A percentile compares a stretch with the other conserved stretches of the same genome.
Conservation (phyloP, 441 rosid genomes). For the Cnidoscolus chayamansa region DNA sequence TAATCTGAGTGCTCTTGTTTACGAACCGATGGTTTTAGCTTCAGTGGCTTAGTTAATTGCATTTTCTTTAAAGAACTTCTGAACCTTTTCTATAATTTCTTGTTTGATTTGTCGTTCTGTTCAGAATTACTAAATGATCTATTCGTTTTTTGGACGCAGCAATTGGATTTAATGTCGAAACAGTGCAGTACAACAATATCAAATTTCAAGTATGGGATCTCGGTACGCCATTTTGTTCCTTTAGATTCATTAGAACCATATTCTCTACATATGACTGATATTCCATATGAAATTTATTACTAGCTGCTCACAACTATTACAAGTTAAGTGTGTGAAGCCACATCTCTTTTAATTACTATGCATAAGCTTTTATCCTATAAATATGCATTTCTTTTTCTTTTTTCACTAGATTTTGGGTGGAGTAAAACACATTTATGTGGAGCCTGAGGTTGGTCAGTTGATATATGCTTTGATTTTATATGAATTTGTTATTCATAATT, state of each 20-base stretch:
- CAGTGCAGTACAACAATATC: conserved; percentile 85
- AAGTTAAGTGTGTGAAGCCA: not conserved
- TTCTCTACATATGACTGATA: too few relatives aligned
- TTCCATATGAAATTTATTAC: not conserved
- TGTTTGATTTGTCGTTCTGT: not conserved
- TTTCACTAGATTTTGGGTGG: not conserved
- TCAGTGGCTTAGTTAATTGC: not conserved
- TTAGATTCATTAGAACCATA: not conserved
- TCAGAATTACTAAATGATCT: conserved; percentile 14
- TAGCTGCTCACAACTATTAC: not conserved
- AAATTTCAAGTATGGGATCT: conserved; percentile 97
- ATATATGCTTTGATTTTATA: not conserved
- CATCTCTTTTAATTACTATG: not conserved
- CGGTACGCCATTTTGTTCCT: conserved; percentile 39
- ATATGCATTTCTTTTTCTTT: not conserved
- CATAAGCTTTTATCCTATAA: not conserved
- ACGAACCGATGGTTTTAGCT: not conserved
- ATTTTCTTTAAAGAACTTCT: not conserved
- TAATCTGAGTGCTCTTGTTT: not conserved
- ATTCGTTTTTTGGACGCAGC: conserved; percentile 44
- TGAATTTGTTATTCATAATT: not conserved
- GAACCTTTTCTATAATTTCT: not conserved
- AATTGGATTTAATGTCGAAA: conserved; percentile 91
- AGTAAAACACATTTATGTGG: not conserved
- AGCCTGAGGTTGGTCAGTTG: not conserved